Evolutionary conservation across 768 basidiomycete species (phyloP), one percentile per base, ranked within the genome.

Genomic region (Phanerochaete sordida): DNA sequence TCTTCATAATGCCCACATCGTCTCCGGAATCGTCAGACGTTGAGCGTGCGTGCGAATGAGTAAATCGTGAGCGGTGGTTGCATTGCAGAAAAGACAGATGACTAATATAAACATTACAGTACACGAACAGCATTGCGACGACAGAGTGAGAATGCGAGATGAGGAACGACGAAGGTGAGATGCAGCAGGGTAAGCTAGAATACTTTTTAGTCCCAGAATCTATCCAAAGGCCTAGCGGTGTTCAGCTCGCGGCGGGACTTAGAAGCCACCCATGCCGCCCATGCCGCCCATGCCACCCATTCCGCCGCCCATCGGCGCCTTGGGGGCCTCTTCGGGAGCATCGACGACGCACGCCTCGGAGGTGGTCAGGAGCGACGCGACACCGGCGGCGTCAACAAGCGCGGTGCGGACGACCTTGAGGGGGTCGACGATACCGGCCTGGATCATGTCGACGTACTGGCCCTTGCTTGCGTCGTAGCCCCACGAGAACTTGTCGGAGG

Each of bases 361-460:
- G 54, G 95, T 98, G 50, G 94, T 94, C 75, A 98, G 77, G 73
- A 98, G 76, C 63, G 87, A 90, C 3, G 95, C 93, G n/a, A 98
- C 95, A 70, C 96, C 95, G 24, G 84, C 79, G 0, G 96, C 95
- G 71, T 98, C 95, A 1, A 95, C 86, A 28, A 98, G 80, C 1
- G 94, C 94, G 2, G 94, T 96, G 67, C 93, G 79, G 53, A 97
- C 95, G 53, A 98, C 96, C 84, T 96, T 96, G 62, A 95, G 79
- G 1, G 95, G 95, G 77, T 98, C 96, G 47, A 98, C 88, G 66
- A 98, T 97, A 69, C 96, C 96, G 28, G 85, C 81, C 73, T 87
- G 81, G 77, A 98, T 89, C 94, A 98, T 95, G 75, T 98, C 93
- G 47, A 89, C 86, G 70, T 93, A 98, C 76, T 95, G 90, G 63